Evolutionary conservation across 2,329 filamentous ascomycete species (phyloP), one percentile per base, ranked within the genome.

Genomic region (Dothidotthia symphoricarpi): DNA sequence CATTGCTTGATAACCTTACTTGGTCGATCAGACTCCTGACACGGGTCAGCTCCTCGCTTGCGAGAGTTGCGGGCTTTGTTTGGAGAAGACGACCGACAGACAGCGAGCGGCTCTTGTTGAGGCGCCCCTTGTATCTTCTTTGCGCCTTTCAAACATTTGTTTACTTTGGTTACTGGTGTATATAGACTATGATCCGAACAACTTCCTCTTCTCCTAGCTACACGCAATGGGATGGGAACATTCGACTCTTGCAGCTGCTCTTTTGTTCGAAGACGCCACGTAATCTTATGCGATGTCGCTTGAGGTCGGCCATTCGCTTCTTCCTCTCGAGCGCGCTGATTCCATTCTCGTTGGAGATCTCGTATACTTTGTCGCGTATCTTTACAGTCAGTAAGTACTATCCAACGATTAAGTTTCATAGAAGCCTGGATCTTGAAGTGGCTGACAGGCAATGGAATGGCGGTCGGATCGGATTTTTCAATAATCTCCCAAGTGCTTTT

Each of bases 401-500:
- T 24, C 51, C 49, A 61, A 11, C 47, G 46, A 10, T 36, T 27
- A 10, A 41, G 35, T 15, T 43, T 35, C 1, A 33, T 24, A 4
- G 51, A 53, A 15, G 39, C 35, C 14, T 52, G 44, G 2, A 56
- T 45, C 25, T 60, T 64, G 29, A 66, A 56, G 13, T 49, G 49
- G 22, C 48, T 32, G 3, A 32, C 39, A n/a, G 63, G 56, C 6
- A 32, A 41, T 9, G 44, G 31, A 24, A 61, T 46, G 3, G 47
- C 53, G 8, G 36, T 34, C 19, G 55, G 56, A 1, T 63, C 57
- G 5, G 43, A 8, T 31, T 54, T 26, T 13, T 36, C 43, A 12
- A 66, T 41, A 6, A 43, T 37, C 9, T 39, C 36, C 63, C 63
- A 68, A 15, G 58, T 65, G n/a, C 55, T 44, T 16, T 45, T 54